These are phyloP conservation scores for Podospora pseudopauciseta DNA, from an alignment of 495 filamentous ascomycete species.

Conservation along the genomic window DNA sequence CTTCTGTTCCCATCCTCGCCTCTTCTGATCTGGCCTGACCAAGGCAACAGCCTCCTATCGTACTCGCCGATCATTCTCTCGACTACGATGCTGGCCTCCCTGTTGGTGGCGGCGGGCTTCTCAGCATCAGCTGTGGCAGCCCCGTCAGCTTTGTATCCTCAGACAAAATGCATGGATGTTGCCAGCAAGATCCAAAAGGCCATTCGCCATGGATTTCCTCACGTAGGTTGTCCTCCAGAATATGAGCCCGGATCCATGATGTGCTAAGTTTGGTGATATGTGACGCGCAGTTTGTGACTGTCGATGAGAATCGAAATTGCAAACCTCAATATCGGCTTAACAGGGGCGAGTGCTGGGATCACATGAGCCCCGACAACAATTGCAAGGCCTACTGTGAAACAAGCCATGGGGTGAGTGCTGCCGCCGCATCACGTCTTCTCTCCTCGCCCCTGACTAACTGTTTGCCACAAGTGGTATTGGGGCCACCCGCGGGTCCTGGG, in stretches of 20 bases:
- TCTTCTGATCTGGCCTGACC: background rate
- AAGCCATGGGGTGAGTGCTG: background rate
- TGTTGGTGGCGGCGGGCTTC: background rate
- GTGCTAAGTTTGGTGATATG: background rate
- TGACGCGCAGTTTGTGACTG: background rate
- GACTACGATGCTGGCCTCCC: background rate
- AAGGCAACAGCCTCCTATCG: background rate
- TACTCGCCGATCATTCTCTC: background rate
- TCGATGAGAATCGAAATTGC: background rate
- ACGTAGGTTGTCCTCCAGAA: background rate
- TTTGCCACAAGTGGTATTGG: background rate
- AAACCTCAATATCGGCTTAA: background rate
- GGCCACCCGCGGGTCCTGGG: background rate
- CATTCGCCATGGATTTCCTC: background rate
- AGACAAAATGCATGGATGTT: background rate
- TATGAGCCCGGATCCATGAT: too few species aligned
- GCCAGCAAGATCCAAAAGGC: background rate
- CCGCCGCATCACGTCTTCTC: too few species aligned
- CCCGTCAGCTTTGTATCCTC: background rate
- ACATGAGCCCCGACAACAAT: background rate
- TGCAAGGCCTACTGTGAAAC: background rate
- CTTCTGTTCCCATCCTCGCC: background rate
- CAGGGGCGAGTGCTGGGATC: background rate
- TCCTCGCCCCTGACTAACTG: background rate
- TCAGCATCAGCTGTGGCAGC: background rate